Evolutionary conservation across 2,329 filamentous ascomycete genomes (phyloP).

Genomic region (Paecilomyces dactylethromorphus): DNA sequence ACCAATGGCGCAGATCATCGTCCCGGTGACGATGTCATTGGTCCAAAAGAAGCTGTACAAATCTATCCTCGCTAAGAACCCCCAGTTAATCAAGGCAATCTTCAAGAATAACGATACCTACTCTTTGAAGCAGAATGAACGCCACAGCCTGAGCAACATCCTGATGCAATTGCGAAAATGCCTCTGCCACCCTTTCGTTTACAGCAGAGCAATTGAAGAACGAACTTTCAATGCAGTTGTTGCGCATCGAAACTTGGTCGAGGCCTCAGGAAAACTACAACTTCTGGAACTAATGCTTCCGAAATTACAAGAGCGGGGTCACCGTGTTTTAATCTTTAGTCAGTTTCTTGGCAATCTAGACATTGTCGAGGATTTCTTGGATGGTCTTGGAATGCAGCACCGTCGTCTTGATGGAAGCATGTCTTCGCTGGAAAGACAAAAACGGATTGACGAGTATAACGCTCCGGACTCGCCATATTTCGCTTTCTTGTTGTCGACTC

Average conservation of each 20-base stretch:
- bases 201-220: constrained; percentile 86
- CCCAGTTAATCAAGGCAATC: constrained; percentile 79
- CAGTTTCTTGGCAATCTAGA: constrained; percentile 85
- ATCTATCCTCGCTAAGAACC: constrained; percentile 85
- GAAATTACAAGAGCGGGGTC: constrained; percentile 75
- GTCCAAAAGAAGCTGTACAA: constrained; percentile 93
- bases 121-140: constrained; percentile 59
- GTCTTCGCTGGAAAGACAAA: constrained; percentile 79
- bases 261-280: constrained; percentile 84
- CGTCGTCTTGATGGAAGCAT: constrained; percentile 82
- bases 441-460: constrained; percentile 90
- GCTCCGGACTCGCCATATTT: constrained; percentile 75
- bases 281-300: constrained; percentile 80
- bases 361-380: constrained; percentile 86
- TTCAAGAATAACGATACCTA: constrained; percentile 59
- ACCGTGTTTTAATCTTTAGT: constrained; percentile 90
- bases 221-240: constrained; percentile 54
- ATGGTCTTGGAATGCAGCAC: constrained; percentile 64
- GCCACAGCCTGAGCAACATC: constrained; percentile 84
- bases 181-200: constrained; percentile 92
- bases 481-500: constrained; percentile 86
- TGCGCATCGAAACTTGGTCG: constrained; percentile 74
- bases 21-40: constrained; percentile 91
- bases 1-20: constrained; percentile 87
- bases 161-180: constrained; percentile 92